phyloP scores from a whole-genome alignment of 1,284 basidiomycete species.

The Tausonia pullulans region DNA sequence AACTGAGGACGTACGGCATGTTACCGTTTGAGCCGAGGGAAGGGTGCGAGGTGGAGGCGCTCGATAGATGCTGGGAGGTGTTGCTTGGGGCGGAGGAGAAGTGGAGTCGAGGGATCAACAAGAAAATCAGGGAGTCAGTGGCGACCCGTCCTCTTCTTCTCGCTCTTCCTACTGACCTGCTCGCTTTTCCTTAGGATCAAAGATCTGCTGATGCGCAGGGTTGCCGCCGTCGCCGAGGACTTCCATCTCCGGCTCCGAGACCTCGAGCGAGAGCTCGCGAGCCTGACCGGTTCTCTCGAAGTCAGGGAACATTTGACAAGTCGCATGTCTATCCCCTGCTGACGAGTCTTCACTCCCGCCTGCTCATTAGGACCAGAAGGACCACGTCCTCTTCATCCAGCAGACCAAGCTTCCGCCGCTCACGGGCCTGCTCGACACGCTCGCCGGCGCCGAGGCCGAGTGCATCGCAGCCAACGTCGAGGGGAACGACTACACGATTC shows the following conservation, averaged over 20 bases:
- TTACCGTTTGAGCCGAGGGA: slow-evolving; percentile 67
- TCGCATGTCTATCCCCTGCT: slow-evolving; percentile 15
- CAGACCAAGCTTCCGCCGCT: slow-evolving; percentile 49
- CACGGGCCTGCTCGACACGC: slow-evolving; percentile 45
- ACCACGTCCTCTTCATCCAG: slow-evolving; percentile 46
- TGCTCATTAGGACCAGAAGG: slow-evolving; percentile 40
- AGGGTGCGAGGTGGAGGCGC: slow-evolving; percentile 53
- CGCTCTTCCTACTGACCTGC: slow-evolving; percentile 6
- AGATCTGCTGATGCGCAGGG: slow-evolving; percentile 69
- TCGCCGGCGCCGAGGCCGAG: slow-evolving; percentile 55
- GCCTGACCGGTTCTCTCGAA: slow-evolving; percentile 66
- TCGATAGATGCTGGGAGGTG: slow-evolving; percentile 67
- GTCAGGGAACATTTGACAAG: slow-evolving; percentile 33
- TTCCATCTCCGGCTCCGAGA: slow-evolving; percentile 62
- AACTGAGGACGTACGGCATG: slow-evolving; percentile 80
- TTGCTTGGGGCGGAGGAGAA: slow-evolving; percentile 64
- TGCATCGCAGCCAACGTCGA: slow-evolving; percentile 87
- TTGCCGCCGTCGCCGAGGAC: slow-evolving; percentile 71
- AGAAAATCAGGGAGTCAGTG: slow-evolving; percentile 74
- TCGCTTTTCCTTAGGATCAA: slow-evolving; percentile 56
- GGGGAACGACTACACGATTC: slow-evolving; percentile 92
- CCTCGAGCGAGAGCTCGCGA: slow-evolving; percentile 63
- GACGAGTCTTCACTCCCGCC: background rate
- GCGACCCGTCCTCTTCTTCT: background rate
- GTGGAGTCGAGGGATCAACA: slow-evolving; percentile 75